These are phyloP conservation scores for Exophiala aquamarina DNA, from an alignment of 2,329 filamentous ascomycete species.

Conservation along the genomic window DNA sequence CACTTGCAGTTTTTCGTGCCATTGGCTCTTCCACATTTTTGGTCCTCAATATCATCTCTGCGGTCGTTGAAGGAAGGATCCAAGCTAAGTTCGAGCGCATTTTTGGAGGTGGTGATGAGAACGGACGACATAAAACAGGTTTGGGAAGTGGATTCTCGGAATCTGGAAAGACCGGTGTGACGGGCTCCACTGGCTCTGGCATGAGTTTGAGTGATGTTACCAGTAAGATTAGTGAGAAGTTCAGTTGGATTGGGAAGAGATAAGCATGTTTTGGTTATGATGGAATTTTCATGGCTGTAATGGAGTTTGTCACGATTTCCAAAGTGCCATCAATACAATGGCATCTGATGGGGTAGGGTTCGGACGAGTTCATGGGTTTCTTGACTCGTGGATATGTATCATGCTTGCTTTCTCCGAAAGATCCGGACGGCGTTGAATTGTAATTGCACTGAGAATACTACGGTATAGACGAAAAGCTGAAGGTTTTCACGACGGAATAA, in stretches of 20 bases:
- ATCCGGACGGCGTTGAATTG: no score
- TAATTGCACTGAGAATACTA: no score
- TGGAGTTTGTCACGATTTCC: not conserved
- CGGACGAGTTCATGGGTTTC: no score
- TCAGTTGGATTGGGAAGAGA: constrained; percentile 10
- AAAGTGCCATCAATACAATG: no score
- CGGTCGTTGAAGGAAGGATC: constrained; percentile 81
- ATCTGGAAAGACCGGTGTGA: constrained; percentile 24
- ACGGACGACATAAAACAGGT: constrained; percentile 17
- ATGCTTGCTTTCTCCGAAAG: no score
- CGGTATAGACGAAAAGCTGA: no score
- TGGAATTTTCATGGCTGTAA: not conserved
- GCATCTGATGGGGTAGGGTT: no score
- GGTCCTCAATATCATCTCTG: constrained; percentile 79
- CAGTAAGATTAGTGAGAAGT: constrained; percentile 26
- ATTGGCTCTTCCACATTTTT: constrained; percentile 79
- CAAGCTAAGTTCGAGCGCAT: constrained; percentile 43
- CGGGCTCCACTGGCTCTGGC: constrained; percentile 12
- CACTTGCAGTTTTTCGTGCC: constrained; percentile 82
- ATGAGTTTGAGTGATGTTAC: constrained; percentile 24
- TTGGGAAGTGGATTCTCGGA: constrained; percentile 21
- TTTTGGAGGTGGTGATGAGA: constrained; percentile 28
- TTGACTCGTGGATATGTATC: no score
- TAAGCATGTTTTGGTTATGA: no score
- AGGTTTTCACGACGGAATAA: no score